These are phyloP conservation scores for Spiraea crenata DNA, from an alignment of 331 rosid genomes.

Conservation along the genomic window DNA sequence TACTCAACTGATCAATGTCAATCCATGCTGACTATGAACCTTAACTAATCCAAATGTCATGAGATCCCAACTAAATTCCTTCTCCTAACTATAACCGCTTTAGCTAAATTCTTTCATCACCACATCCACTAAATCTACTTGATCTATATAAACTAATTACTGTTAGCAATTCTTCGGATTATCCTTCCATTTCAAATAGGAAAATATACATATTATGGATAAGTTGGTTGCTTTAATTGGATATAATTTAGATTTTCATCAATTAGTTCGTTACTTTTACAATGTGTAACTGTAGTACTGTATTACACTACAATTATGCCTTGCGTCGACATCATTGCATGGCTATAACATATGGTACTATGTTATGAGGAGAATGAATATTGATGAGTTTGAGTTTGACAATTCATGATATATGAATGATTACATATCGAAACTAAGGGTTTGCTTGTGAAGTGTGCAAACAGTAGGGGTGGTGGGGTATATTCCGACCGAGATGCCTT, in stretches of 20 bases:
- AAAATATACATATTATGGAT: no score
- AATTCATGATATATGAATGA: constrained; percentile 9
- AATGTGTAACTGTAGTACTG: no score
- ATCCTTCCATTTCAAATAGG: background rate
- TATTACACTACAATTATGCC: no score
- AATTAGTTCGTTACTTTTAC: no score
- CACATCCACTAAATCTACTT: background rate
- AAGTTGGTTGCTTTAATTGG: no score
- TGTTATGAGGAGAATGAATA: constrained; percentile 8
- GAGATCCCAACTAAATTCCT: background rate
- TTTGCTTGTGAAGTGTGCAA: constrained; percentile 7
- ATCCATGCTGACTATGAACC: background rate
- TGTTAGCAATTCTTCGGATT: background rate
- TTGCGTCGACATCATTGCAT: background rate
- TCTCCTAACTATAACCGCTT: background rate
- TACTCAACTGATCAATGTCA: background rate
- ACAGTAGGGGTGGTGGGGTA: constrained; percentile 14
- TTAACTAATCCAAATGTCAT: no score
- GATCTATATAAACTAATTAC: background rate
- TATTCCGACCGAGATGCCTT: constrained; percentile 30
- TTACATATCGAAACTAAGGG: background rate
- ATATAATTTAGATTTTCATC: no score
- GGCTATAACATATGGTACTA: background rate
- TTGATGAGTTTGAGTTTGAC: constrained; percentile 15
- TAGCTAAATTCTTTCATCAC: background rate